These are phyloP conservation scores for Colletotrichum gloeosporioides DNA, from an alignment of 2,329 filamentous ascomycete genomes.

Conservation along the genomic window DNA sequence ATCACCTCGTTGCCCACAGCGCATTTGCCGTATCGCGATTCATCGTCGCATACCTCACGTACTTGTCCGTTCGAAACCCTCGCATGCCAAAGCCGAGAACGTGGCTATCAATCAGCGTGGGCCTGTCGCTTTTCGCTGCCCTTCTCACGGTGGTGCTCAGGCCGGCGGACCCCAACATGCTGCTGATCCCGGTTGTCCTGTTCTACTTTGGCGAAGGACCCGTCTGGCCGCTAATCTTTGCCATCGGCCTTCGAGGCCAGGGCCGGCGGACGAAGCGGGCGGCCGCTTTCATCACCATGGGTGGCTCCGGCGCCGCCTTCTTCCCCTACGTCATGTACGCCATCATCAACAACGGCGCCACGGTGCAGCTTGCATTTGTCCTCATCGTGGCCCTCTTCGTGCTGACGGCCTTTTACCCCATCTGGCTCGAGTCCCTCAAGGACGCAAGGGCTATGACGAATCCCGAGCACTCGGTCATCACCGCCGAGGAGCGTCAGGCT, in stretches of 20 bases:
- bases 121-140: slow-evolving; percentile 63
- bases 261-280: slow-evolving; percentile 82
- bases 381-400: slow-evolving; percentile 63
- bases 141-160: slow-evolving; percentile 52
- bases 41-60: slow-evolving; percentile 68
- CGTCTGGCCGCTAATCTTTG: slow-evolving; percentile 82
- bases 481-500: slow-evolving; percentile 11
- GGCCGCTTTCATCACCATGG: slow-evolving; percentile 78
- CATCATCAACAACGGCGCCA: slow-evolving; percentile 64
- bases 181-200: slow-evolving; percentile 67
- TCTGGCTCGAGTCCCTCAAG: slow-evolving; percentile 51
- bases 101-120: slow-evolving; percentile 68
- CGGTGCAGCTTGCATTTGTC: slow-evolving; percentile 68
- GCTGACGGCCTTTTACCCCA: slow-evolving; percentile 51
- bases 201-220: slow-evolving; percentile 85
- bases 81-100: slow-evolving; percentile 70
- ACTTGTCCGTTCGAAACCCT: slow-evolving; percentile 50
- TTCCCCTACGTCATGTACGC: slow-evolving; percentile 78
- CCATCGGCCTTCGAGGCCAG: slow-evolving; percentile 79
- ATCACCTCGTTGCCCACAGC: slow-evolving; percentile 74
- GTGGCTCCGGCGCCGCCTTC: slow-evolving; percentile 73
- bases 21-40: slow-evolving; percentile 79
- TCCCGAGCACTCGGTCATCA: slow-evolving; percentile 24
- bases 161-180: slow-evolving; percentile 49
- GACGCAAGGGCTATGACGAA: slow-evolving; percentile 54